Base-by-base conservation (phyloP, 805 yeast species). In the Candida koratica region DNA sequence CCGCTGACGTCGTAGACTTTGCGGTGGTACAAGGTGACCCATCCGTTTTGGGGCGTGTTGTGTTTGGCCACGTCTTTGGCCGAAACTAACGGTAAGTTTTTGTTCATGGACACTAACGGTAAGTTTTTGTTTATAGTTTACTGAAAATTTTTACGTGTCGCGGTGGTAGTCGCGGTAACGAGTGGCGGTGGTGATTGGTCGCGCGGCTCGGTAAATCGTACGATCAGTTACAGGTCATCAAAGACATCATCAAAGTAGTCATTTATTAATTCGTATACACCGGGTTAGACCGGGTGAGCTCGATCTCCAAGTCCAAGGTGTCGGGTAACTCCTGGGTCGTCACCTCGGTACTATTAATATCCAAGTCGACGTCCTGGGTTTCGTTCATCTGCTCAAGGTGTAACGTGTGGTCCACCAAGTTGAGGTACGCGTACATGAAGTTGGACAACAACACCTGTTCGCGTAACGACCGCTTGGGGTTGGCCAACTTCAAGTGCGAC, bases 381-480 rank as follows among this genome's bases (percentile, higher is more conserved):
- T 23, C 44, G 30, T 55, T 54, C 56, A 61, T 53, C 49, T 84
- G 90, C 42, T 67, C 71, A 43, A 84, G 58, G 57, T 81, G 86
- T 47, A 84, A 66, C 11, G 90, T 89, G 55, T 90, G 97, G 58
- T 90, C 95, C 38, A 93, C 96, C 59, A 93, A 68, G 54, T 93
- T 90, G 67, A 93, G 72, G 60, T 93, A 93, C 0, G 97, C 90
- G 55, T 93, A 93, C 98, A 93, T 93, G 74, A 93, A 93, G 57
- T 93, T 93, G 41, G 96, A 86, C 45, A 93, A 63, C 33, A 93
- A 58, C 1, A 93, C 98, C 56, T 93, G 98, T 56, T 93, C 97
- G 25, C 88, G 72, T 43, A 93, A 64, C 18, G 94, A 93, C 41
- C 97, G 69, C 53, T 87, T 84, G 1, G 97, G 90, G 58, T 93